Evolutionary conservation across 257 asterid genomes (phyloP).

Genomic region (Lantana camara): DNA sequence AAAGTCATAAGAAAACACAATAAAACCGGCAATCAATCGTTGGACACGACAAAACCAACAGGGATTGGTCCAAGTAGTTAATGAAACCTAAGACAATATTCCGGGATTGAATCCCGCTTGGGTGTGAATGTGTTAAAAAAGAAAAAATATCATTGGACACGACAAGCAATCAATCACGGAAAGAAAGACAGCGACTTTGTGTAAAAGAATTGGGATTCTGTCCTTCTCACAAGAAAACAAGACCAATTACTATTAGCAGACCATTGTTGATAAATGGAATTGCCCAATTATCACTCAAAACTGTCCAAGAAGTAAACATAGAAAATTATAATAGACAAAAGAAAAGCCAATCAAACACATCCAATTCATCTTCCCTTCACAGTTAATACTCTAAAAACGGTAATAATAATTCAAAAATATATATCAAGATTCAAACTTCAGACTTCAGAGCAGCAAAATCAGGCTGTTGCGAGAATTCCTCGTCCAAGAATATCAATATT

Average conservation of each 20-base stretch:
- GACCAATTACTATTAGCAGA: neutral
- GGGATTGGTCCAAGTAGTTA: too few species aligned
- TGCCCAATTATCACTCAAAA: neutral
- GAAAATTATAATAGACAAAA: neutral
- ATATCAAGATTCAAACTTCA: neutral
- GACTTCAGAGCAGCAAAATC: constrained; percentile 6
- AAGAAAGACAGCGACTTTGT: neutral
- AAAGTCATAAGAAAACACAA: neutral
- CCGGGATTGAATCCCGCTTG: too few species aligned
- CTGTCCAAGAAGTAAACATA: constrained; percentile 10
- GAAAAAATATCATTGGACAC: neutral
- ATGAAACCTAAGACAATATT: too few species aligned
- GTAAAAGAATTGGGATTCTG: constrained; percentile 4
- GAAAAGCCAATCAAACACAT: neutral
- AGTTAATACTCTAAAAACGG: neutral
- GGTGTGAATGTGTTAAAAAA: too few species aligned
- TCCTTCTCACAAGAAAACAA: constrained; percentile 1
- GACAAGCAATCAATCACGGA: constrained; percentile 7
- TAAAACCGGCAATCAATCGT: neutral
- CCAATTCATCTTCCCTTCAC: neutral
- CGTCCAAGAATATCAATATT: neutral
- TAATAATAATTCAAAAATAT: neutral
- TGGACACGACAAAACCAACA: constrained; percentile 5
- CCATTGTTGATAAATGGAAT: neutral
- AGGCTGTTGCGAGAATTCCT: neutral